Conservation (phyloP, 768 basidiomycete genomes). For the Clavaria fumosa region DNA sequence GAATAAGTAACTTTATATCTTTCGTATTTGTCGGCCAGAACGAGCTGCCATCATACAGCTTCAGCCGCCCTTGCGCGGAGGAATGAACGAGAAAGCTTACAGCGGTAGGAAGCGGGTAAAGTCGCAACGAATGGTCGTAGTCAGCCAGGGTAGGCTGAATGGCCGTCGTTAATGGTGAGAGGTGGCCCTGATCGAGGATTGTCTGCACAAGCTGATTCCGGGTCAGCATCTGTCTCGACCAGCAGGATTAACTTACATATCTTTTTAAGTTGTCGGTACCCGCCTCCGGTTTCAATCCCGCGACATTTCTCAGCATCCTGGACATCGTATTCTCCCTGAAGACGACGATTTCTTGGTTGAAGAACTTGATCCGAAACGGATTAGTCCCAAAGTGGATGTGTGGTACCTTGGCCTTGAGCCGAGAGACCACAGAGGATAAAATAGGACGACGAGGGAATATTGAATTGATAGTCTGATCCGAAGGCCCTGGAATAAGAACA, state of each 20-base stretch:
- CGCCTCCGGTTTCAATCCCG: slow-evolving; percentile 73
- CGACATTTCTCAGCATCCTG: slow-evolving; percentile 81
- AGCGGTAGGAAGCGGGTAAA: slow-evolving; percentile 88
- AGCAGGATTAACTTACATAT: slow-evolving; percentile 41
- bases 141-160: slow-evolving; percentile 83
- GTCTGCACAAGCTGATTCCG: slow-evolving; percentile 76
- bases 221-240: background rate
- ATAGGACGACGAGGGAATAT: slow-evolving; percentile 72
- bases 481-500: slow-evolving; percentile 86
- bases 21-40: slow-evolving; percentile 94
- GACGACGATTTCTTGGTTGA: slow-evolving; percentile 88
- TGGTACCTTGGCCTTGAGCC: slow-evolving; percentile 58
- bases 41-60: slow-evolving; percentile 33
- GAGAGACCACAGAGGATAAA: slow-evolving; percentile 55
- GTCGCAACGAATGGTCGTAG: slow-evolving; percentile 78
- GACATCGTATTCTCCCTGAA: slow-evolving; percentile 91
- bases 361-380: slow-evolving; percentile 90
- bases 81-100: slow-evolving; percentile 30
- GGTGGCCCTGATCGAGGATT: slow-evolving; percentile 86
- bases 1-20: slow-evolving; percentile 94
- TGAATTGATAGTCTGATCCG: slow-evolving; percentile 72
- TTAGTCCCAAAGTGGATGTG: slow-evolving; percentile 76
- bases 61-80: background rate
- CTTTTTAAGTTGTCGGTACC: slow-evolving; percentile 71
- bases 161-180: slow-evolving; percentile 72